phyloP scores from a whole-genome alignment of 78 protist genomes.

The Dictyostelium capitatum region DNA sequence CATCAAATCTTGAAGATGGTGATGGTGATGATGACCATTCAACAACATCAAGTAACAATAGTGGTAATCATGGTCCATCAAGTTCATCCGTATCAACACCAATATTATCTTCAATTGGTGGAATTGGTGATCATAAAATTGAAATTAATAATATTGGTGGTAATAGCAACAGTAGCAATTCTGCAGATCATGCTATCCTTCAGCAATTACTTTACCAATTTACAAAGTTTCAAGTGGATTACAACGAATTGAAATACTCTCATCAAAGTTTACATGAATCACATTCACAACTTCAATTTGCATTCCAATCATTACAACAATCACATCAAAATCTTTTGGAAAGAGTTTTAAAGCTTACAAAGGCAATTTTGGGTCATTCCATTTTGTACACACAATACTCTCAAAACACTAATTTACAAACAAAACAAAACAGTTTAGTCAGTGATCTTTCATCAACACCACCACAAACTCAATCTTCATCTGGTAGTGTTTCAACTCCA shows the following conservation, averaged over 20 bases:
- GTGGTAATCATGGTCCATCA: neutral
- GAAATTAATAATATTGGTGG: neutral
- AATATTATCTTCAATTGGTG: neutral
- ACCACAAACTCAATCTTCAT: neutral
- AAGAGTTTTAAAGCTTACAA: constrained; percentile 67
- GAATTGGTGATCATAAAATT: neutral
- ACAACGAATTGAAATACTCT: constrained; percentile 36
- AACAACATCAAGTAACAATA: neutral
- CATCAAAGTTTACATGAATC: constrained; percentile 60
- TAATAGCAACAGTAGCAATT: neutral
- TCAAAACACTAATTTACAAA: constrained; percentile 4
- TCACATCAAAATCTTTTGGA: constrained; percentile 73
- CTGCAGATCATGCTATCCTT: constrained; percentile 9
- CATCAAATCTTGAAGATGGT: constrained; percentile 25
- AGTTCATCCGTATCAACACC: neutral
- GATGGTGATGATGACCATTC: constrained; percentile 40
- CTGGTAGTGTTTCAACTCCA: constrained; percentile 19
- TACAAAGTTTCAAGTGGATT: constrained; percentile 57
- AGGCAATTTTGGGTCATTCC: constrained; percentile 53
- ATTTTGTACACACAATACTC: constrained; percentile 14
- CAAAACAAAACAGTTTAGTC: neutral
- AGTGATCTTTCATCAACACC: neutral
- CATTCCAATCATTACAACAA: constrained; percentile 57
- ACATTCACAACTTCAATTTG: constrained; percentile 58
- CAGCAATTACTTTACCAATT: constrained; percentile 53